Evolutionary conservation across 768 basidiomycete species (phyloP).

Genomic region (Psilocybe cyanescens): DNA sequence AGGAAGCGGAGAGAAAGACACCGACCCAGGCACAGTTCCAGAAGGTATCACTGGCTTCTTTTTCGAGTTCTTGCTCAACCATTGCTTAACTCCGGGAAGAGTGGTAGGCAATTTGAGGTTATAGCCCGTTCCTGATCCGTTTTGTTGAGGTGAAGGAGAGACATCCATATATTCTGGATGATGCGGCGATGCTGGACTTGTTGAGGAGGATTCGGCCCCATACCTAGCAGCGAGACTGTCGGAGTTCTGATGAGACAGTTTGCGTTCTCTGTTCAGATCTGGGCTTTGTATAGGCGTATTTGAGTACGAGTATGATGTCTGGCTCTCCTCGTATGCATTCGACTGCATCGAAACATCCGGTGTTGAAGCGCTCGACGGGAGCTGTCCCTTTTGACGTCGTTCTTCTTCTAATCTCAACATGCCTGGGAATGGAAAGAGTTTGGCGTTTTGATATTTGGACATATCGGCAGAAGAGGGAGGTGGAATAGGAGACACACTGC

Average conservation of each 20-base stretch:
- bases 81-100: conserved; percentile 79
- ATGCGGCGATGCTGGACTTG: conserved; percentile 44
- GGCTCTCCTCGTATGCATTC: conserved; percentile 52
- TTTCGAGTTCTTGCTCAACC: conserved; percentile 70
- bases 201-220: conserved; percentile 44
- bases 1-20: conserved; percentile 25
- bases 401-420: conserved; percentile 80
- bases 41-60: conserved; percentile 52
- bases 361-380: conserved; percentile 46
- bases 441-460: conserved; percentile 74
- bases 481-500: conserved; percentile 78
- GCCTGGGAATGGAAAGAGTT: conserved; percentile 91
- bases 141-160: conserved; percentile 39
- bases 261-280: conserved; percentile 59
- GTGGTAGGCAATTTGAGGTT: conserved; percentile 67
- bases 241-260: conserved; percentile 69
- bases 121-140: conserved; percentile 28
- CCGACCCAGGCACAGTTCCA: conserved; percentile 29
- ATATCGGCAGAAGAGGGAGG: conserved; percentile 71
- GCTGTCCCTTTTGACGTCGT: conserved; percentile 54
- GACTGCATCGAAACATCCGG: conserved; percentile 47
- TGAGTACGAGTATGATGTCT: conserved; percentile 50
- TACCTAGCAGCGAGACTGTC: conserved; percentile 67
- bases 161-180: conserved; percentile 53
- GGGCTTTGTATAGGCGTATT: conserved; percentile 54